Percentiles rank a stretch among this genome's conserved stretches.
Conservation (phyloP, 345 rosid genomes). For the Eucalyptus brandiana region DNA sequence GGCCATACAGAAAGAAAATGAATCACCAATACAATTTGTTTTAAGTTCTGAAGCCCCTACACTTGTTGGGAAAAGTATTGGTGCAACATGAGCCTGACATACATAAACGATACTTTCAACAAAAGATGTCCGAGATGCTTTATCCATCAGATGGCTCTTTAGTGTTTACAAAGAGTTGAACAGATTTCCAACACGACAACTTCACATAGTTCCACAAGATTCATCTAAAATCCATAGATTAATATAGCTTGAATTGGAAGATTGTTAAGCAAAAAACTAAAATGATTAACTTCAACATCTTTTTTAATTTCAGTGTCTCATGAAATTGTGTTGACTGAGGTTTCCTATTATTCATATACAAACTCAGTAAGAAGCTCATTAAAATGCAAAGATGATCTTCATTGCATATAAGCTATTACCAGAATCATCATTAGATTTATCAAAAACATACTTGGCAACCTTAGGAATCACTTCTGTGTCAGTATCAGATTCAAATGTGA, state of each 20-base stretch:
- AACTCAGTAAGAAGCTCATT: neutral
- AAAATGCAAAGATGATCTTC: neutral
- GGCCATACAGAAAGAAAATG: neutral
- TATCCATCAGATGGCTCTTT: neutral
- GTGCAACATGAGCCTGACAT: neutral
- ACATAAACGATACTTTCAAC: neutral
- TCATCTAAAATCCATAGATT: neutral
- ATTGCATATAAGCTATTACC: neutral
- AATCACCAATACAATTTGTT: neutral
- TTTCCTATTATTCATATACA: neutral
- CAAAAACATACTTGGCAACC: conserved; percentile 86
- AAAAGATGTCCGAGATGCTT: neutral
- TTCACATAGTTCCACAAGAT: neutral
- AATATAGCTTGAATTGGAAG: neutral
- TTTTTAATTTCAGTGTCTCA: neutral
- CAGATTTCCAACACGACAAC: neutral
- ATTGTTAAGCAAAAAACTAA: neutral
- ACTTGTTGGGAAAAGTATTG: neutral
- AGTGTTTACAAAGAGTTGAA: neutral
- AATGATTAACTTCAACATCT: neutral
- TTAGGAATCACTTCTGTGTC: conserved; percentile 97
- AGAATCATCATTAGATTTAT: conserved; percentile 61
- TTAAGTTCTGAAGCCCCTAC: neutral
- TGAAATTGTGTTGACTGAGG: neutral
- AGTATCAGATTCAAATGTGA: conserved; percentile 81